Conservation (phyloP, 805 yeast species). For the Saccharomycodes ludwigii region DNA sequence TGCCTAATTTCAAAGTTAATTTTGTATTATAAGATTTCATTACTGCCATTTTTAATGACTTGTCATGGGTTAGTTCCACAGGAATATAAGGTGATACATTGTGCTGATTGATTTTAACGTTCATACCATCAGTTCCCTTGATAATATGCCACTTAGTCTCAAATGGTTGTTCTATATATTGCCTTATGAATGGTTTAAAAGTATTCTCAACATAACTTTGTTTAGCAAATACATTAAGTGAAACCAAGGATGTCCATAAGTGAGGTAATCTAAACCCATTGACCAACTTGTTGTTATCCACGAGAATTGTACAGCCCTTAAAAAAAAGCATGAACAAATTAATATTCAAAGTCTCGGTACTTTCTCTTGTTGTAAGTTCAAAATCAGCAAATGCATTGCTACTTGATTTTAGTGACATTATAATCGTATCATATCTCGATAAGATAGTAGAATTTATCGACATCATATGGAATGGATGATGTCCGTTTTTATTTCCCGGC, state of each 20-base stretch:
- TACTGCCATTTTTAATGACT: constrained; percentile 13
- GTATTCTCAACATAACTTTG: too few species aligned
- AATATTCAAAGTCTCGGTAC: too few species aligned
- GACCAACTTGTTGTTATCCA: too few species aligned
- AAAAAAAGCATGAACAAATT: too few species aligned
- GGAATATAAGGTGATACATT: constrained; percentile 66
- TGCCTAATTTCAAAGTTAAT: constrained; percentile 9
- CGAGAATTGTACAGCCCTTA: too few species aligned
- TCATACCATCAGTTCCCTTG: constrained; percentile 29
- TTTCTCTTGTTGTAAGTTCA: too few species aligned
- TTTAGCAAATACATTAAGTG: constrained; percentile 12
- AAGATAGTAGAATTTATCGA: too few species aligned
- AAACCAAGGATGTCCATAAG: constrained; percentile 19
- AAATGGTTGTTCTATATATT: constrained; percentile 46
- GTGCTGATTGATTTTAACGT: constrained; percentile 35
- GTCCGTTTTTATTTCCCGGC: too few species aligned
- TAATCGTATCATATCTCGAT: too few species aligned
- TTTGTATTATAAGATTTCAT: constrained; percentile 14
- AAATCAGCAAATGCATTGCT: too few species aligned
- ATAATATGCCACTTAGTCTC: constrained; percentile 71
- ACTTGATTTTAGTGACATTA: too few species aligned
- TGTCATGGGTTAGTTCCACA: constrained; percentile 11
- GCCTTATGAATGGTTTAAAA: constrained; percentile 58
- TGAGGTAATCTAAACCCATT: constrained; percentile 17
- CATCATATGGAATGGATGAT: too few species aligned